Evolutionary conservation across 352 stramenopile genomes (phyloP).

Genomic region (Phytophthora constricta): DNA sequence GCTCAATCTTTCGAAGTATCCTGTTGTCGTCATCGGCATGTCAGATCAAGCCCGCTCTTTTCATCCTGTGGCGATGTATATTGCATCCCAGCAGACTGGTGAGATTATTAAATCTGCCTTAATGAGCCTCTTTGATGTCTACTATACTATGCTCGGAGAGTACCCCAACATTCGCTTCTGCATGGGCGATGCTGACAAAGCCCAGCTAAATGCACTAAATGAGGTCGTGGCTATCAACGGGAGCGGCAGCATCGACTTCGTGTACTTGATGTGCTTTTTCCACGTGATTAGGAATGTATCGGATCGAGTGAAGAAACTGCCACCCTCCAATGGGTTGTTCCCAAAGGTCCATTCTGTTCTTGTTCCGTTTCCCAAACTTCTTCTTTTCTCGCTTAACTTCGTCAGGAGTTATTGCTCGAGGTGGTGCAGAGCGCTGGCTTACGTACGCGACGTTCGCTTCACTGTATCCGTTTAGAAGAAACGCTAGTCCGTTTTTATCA

Average conservation of each 20-base stretch:
- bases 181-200: not conserved
- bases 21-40: slow-evolving; percentile 3
- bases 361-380: no score
- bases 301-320: not conserved
- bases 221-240: not conserved
- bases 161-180: not conserved
- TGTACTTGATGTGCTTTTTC: no score
- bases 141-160: not conserved
- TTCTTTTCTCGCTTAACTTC: no score
- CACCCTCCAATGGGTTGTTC: not conserved
- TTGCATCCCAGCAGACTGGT: slow-evolving; percentile 1
- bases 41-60: slow-evolving; percentile 5
- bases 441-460: no score
- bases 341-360: not conserved
- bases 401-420: no score
- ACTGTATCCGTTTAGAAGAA: no score
- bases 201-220: not conserved
- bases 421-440: no score
- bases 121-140: not conserved
- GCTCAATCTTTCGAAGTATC: slow-evolving; percentile 1
- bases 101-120: not conserved
- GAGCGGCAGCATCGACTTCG: not conserved
- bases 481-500: no score
- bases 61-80: not conserved
- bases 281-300: not conserved